Base-by-base conservation (phyloP, 2,329 filamentous ascomycete genomes). In the Ceratocystis ficicola region DNA sequence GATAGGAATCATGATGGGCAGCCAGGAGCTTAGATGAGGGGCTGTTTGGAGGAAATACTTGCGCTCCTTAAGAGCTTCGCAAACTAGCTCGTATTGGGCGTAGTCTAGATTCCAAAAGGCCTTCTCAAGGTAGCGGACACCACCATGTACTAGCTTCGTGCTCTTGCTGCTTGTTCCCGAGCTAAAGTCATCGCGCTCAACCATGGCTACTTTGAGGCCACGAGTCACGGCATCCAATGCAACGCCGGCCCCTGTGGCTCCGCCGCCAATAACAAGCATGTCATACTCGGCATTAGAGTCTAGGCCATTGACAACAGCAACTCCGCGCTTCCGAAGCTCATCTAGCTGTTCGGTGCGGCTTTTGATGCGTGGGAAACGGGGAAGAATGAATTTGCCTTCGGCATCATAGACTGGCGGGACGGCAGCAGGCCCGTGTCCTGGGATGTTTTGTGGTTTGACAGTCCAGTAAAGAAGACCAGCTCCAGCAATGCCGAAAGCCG, bases 131-230 rank as follows among this genome's bases (percentile, higher is more conserved):
- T 89, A 89, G 70, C 87, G 79, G 64, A 90, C 86, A 72, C 86
- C 87, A 64, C 87, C 87, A 73, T 89, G 86, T n/a, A 90, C 86
- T 67, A 89, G 78, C 75, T 90, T 90, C 65, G 87, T 89, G 73
- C 85, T 88, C 77, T 89, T 89, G 72, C 83, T 86, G 74, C 86
- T 88, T 12, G 87, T 89, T 52, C 87, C 87, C 70, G 83, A 84
- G 71, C 83, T 85, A 73, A 89, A 89, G 73, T 90, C 87, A 72
- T 89, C 87, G 64, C 86, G 79, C 74, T 90, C 87, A 17, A 90
- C 82, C 55, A 88, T 74, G 52, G 86, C 87, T 64, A 90, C 87
- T 73, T 85, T 87, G 70, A 90, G 76, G 15, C 87, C 87, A 74
- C 87, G 78, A 3, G 86, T 88, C 8, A 82, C 86, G 61, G 87